phyloP scores from a whole-genome alignment of 768 basidiomycete genomes.

The Infundibulicybe gibba region DNA sequence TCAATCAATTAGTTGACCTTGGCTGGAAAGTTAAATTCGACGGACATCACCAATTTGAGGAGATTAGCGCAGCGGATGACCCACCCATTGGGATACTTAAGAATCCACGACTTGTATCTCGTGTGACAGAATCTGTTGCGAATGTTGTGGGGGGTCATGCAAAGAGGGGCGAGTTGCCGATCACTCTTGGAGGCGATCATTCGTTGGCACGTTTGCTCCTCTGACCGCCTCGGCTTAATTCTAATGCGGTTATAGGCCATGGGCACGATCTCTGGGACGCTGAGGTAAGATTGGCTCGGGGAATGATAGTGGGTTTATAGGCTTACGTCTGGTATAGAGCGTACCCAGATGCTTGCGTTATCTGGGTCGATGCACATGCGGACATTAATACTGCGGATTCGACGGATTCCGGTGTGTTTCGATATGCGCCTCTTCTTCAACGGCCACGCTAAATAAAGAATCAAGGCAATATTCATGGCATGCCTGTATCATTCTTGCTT shows the following conservation, averaged over 20 bases:
- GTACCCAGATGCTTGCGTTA: slow-evolving; percentile 78
- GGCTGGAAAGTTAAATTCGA: slow-evolving; percentile 92
- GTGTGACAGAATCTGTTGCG: slow-evolving; percentile 79
- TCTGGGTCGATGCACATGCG: slow-evolving; percentile 98
- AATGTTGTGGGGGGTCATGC: slow-evolving; percentile 71
- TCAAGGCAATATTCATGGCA: slow-evolving; percentile 93
- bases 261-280: slow-evolving; percentile 91
- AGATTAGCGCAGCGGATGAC: slow-evolving; percentile 57
- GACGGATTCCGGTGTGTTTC: slow-evolving; percentile 62
- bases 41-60: slow-evolving; percentile 87
- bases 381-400: slow-evolving; percentile 92
- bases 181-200: slow-evolving; percentile 96
- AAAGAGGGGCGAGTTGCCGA: slow-evolving; percentile 74
- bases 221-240: slow-evolving; percentile 4
- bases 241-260: slow-evolving; percentile 48
- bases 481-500: slow-evolving; percentile 93
- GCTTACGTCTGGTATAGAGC: slow-evolving; percentile 32
- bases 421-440: slow-evolving; percentile 1
- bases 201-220: slow-evolving; percentile 60
- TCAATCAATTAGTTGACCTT: slow-evolving; percentile 68
- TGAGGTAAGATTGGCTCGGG: slow-evolving; percentile 47
- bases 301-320: slow-evolving; percentile 4
- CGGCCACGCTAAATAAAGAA: too few species aligned
- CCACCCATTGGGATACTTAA: slow-evolving; percentile 87
- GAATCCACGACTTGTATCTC: slow-evolving; percentile 85